Conservation (phyloP, 257 asterid genomes). For the Nicotiana knightiana region DNA sequence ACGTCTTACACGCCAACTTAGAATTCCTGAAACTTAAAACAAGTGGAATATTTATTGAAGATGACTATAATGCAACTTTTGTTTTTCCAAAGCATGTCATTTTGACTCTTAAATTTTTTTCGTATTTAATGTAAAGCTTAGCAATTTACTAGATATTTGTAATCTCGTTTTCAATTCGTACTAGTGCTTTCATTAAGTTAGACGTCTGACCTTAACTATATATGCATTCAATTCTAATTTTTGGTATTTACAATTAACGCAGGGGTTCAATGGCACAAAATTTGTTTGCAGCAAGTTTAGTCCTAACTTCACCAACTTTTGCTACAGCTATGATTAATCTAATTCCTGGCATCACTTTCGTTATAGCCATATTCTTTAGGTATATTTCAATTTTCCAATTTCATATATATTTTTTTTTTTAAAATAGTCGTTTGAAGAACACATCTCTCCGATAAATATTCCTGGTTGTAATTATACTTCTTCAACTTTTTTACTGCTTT, state of each 20-base stretch:
- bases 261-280: conserved; percentile 50
- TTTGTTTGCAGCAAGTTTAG: conserved; percentile 38
- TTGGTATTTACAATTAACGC: background rate
- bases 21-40: too few relatives aligned
- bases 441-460: too few relatives aligned
- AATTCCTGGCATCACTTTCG: conserved; percentile 44
- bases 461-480: too few relatives aligned
- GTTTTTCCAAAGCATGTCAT: background rate
- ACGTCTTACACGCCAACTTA: too few relatives aligned
- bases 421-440: too few relatives aligned
- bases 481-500: too few relatives aligned
- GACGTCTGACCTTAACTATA: background rate
- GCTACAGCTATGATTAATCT: conserved; percentile 41
- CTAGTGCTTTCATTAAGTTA: background rate
- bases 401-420: background rate
- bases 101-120: background rate
- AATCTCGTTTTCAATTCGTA: background rate
- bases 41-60: too few relatives aligned
- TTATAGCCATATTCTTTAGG: conserved; percentile 40
- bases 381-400: background rate
- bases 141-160: background rate
- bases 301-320: conserved; percentile 47
- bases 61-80: too few relatives aligned
- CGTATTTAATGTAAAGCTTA: background rate
- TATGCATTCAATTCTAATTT: background rate